Base-by-base conservation (phyloP, 768 basidiomycete species). In the Lactarius vividus region DNA sequence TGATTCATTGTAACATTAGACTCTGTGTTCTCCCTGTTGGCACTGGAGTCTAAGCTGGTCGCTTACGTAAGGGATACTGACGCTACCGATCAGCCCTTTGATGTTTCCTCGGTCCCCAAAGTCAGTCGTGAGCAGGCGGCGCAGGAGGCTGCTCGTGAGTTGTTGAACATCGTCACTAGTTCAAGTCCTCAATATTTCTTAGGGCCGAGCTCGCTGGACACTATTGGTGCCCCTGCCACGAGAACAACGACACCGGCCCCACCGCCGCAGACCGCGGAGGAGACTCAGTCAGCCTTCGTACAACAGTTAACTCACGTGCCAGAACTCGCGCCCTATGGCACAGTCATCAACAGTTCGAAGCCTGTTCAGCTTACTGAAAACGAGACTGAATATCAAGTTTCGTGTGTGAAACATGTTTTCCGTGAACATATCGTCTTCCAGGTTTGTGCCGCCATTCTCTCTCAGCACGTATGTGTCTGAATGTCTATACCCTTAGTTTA, bases 371-470 rank as follows among this genome's bases (percentile, higher is more conserved):
- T 98, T 64, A 98, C 97, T 16, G 97, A 99, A 79, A 91, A 85
- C 72, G 97, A 98, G 78, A 98, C 95, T 4, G 97, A 98, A 78
- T 99, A 98, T 74, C 94, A 97, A 73, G 96, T 98, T 56, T 87
- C 91, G 11, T 93, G 92, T 71, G 92, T 97, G 77, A 98, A 98
- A 79, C 97, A 99, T 76, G 85, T 98, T 64, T 99, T 94, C 84
- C 88, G 87, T 74, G 92, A 94, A 67, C 93, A 98, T 74, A 76
- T 98, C 65, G 96, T 99, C 49, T 98, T 99, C 87, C 96, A 96
- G 85, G 94, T 93, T 73, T 60, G 85, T 54, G 56, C 29, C 40
- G 13, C 58, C 33, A 40, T 28, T 52, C 42, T 44, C 18, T 28
- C 57, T 26, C 20, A 33, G 4, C 37, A 44, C 23, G 57, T 49